Conservation (phyloP, 371 early-diverging fungal genomes). For the Capillidium heterosporum region DNA sequence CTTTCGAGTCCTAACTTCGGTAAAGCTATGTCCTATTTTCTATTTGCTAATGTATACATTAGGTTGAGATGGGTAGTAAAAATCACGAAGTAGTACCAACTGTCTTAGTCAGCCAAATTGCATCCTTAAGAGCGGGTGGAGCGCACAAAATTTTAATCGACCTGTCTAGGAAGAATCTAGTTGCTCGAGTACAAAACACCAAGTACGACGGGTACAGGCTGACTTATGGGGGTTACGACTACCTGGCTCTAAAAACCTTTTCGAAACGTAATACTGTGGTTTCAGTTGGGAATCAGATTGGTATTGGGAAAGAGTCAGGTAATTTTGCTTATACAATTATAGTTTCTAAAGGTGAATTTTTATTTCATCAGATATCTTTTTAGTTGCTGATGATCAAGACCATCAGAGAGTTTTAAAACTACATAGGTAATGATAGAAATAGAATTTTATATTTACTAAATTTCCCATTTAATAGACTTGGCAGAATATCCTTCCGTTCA, state of each 20-base stretch:
- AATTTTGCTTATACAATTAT: not conserved
- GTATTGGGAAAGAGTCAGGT: slow-evolving; percentile 98
- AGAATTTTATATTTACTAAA: not conserved
- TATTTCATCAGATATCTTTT: slow-evolving; percentile 55
- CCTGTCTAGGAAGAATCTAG: slow-evolving; percentile 71
- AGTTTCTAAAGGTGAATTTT: not conserved
- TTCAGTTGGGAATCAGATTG: slow-evolving; percentile 97
- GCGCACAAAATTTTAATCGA: slow-evolving; percentile 64
- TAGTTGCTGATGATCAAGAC: slow-evolving; percentile 84
- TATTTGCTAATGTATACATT: not conserved
- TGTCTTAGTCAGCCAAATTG: slow-evolving; percentile 68
- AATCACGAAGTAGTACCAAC: slow-evolving; percentile 96
- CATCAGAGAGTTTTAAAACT: slow-evolving; percentile 77
- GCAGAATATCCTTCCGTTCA: slow-evolving; percentile 94
- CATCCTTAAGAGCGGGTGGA: slow-evolving; percentile 72
- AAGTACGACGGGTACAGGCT: slow-evolving; percentile 94
- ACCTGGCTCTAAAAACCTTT: slow-evolving; percentile 91
- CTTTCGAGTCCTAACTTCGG: slow-evolving; percentile 89
- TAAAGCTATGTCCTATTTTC: slow-evolving; percentile 15
- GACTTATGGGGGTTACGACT: slow-evolving; percentile 98
- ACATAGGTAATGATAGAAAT: slow-evolving; percentile 36
- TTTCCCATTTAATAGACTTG: slow-evolving; percentile 43
- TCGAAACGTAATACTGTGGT: slow-evolving; percentile 70
- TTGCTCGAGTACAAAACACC: slow-evolving; percentile 69
- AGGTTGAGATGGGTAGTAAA: slow-evolving; percentile 91